These are phyloP conservation scores for Colletotrichum simmondsii DNA, from an alignment of 2,329 filamentous ascomycete species.

Conservation along the genomic window DNA sequence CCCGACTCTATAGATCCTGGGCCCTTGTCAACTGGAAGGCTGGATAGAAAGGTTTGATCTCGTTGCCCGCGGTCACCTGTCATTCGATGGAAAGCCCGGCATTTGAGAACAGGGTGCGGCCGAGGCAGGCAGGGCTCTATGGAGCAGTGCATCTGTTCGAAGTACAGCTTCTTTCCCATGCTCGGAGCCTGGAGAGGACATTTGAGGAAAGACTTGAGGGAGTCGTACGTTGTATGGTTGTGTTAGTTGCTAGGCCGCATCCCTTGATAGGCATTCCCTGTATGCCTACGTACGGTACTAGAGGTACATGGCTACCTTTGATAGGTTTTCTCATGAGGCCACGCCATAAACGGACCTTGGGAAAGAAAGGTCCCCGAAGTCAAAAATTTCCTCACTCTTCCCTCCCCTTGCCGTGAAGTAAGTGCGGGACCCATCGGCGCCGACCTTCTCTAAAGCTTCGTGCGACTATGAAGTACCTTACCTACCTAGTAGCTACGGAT, in stretches of 20 bases:
- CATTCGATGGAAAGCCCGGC: conserved; percentile 20
- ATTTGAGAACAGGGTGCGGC: conserved; percentile 21
- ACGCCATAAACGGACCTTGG: background rate
- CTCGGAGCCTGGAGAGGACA: background rate
- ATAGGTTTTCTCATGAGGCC: background rate
- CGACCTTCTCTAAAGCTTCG: background rate
- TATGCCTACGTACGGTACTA: background rate
- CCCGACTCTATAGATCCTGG: background rate
- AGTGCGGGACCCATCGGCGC: background rate
- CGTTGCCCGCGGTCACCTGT: background rate
- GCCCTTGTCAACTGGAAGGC: background rate
- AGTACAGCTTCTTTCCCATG: conserved; percentile 1
- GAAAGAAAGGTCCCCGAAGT: background rate
- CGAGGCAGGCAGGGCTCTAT: background rate
- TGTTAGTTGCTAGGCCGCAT: background rate
- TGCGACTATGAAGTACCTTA: background rate
- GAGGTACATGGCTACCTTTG: background rate
- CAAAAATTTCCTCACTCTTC: background rate
- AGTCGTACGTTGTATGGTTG: background rate
- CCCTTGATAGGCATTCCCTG: background rate
- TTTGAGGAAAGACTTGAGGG: too few species aligned
- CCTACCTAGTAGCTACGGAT: background rate
- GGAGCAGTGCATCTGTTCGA: background rate
- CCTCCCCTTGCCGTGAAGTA: background rate
- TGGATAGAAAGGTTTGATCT: background rate